Evolutionary conservation across 805 yeast species (phyloP), one percentile per base, ranked within the genome.

Genomic region (Tetrapisispora pingtungensis): DNA sequence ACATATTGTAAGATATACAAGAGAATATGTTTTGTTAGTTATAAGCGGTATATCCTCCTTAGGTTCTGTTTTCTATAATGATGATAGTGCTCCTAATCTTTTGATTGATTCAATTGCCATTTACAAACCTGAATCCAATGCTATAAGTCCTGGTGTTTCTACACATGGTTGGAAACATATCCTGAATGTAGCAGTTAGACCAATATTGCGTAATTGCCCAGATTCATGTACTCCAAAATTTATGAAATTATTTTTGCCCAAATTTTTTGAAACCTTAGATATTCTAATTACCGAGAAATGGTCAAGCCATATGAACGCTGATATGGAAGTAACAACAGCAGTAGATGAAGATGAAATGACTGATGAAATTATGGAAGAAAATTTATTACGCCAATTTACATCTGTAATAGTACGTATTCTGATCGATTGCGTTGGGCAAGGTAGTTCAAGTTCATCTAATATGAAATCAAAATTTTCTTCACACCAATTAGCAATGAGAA

Each of bases 281-380:
- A 71, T 74, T 33, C 68, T 87, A n/a, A 67, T 93, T 32, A 75
- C 78, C n/a, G 68, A 67, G 24, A 81, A 75, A 59, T 93, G 98
- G 98, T 63, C 72, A 14, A 65, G 59, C 6, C 57, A 65, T 45
- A 62, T 61, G 53, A 53, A 58, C 33, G 70, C 65, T 36, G 64
- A 62, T 33, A 73, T 76, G 40, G 46, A 40, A 10, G 56, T 67
- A 33, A 78, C 74, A 28, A 81, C 83, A 3, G 72, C 74, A 36
- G 78, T 75, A 36, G 81, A 79, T 48, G 95, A 88, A 54, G 89
- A 80, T 42, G 85, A 87, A 20, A 71, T 90, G 56, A 81, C 93
- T n/a, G 96, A 89, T 53, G 98, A 93, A 59, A 93, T 93, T 94
- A 82, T 93, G 84, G 97, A 90, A 53, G 98, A 93, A 60, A 96